Evolutionary conservation across 2,329 filamentous ascomycete genomes (phyloP).

Genomic region (Cladosporium sp.): DNA sequence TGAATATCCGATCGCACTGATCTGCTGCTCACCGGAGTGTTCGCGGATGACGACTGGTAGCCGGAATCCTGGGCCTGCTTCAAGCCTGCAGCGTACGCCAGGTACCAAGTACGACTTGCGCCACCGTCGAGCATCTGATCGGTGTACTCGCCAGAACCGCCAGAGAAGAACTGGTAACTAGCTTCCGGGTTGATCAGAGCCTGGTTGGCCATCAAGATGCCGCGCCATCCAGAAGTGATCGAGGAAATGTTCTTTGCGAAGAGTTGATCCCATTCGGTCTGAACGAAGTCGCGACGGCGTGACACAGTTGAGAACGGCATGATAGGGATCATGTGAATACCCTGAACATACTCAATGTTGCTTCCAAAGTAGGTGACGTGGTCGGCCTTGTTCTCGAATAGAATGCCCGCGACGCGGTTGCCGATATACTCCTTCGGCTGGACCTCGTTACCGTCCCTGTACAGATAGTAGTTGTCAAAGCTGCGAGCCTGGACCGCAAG

Average conservation of each 20-base stretch:
- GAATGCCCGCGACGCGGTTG: conserved; percentile 66
- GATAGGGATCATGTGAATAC: conserved; percentile 80
- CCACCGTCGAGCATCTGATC: conserved; percentile 72
- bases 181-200: conserved; percentile 68
- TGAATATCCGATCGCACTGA: background rate
- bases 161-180: conserved; percentile 72
- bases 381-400: conserved; percentile 92
- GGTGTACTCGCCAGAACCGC: conserved; percentile 55
- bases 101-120: conserved; percentile 78
- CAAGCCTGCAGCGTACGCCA: conserved; percentile 71
- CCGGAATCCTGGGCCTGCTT: conserved; percentile 4
- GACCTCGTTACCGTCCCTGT: conserved; percentile 63
- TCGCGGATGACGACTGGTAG: background rate
- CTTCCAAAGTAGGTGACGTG: conserved; percentile 84
- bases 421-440: conserved; percentile 73
- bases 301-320: conserved; percentile 64
- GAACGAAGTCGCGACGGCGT: conserved; percentile 65
- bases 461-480: conserved; percentile 77
- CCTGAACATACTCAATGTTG: conserved; percentile 41
- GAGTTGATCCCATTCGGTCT: conserved; percentile 75
- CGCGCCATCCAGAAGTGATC: conserved; percentile 75
- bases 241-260: conserved; percentile 62
- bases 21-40: background rate
- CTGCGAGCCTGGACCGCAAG: conserved; percentile 70
- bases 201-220: conserved; percentile 77